Evolutionary conservation across 2,329 filamentous ascomycete species (phyloP).

Genomic region (Dothideomycetes sp.): DNA sequence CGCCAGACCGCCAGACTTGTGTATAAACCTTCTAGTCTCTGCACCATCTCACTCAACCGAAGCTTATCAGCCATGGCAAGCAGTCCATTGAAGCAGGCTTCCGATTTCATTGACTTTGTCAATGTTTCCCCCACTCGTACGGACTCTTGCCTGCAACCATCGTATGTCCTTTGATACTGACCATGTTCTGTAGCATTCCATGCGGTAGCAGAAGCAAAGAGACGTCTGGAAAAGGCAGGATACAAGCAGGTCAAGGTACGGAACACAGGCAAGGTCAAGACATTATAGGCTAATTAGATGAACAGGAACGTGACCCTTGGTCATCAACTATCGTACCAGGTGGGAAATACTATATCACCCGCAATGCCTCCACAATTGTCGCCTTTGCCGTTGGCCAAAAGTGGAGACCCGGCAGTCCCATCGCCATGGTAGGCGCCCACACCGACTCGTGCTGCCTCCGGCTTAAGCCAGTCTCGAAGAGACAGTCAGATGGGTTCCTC

Average conservation of each 20-base stretch:
- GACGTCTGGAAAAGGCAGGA: slow-evolving; percentile 68
- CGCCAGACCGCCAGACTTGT: not conserved
- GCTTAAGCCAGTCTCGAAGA: slow-evolving; percentile 90
- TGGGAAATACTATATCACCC: slow-evolving; percentile 92
- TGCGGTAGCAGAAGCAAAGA: slow-evolving; percentile 69
- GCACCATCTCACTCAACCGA: not conserved
- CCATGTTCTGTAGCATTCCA: slow-evolving; percentile 55
- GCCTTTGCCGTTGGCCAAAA: slow-evolving; percentile 84
- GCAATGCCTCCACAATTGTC: slow-evolving; percentile 84
- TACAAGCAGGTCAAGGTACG: slow-evolving; percentile 69
- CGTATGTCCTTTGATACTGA: not conserved
- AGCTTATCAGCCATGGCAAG: slow-evolving; percentile 16
- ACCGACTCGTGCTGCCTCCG: slow-evolving; percentile 89
- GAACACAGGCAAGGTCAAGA: no score
- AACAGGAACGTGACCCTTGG: slow-evolving; percentile 85
- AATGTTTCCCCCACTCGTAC: slow-evolving; percentile 89
- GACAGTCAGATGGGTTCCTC: slow-evolving; percentile 72
- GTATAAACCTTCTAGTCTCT: not conserved
- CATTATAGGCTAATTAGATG: no score
- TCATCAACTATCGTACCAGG: slow-evolving; percentile 66
- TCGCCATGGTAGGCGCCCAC: slow-evolving; percentile 88
- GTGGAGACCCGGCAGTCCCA: slow-evolving; percentile 85
- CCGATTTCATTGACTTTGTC: slow-evolving; percentile 86
- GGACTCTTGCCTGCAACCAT: slow-evolving; percentile 18
- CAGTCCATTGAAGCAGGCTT: slow-evolving; percentile 40